Conservation (phyloP, 768 basidiomycete genomes). For the Boletus rex-veris region DNA sequence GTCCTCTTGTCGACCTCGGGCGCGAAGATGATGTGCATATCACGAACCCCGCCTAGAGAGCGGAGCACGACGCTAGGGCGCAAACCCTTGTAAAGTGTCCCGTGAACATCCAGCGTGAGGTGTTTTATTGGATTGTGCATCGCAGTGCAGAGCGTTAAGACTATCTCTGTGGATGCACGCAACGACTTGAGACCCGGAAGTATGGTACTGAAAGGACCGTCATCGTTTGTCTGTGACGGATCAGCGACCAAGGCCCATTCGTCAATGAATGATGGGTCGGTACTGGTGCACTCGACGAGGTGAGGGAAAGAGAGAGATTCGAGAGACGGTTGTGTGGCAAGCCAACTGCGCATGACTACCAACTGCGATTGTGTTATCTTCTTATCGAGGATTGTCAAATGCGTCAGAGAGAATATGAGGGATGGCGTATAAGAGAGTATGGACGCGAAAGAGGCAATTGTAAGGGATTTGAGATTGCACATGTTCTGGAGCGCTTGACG, state of each 20-base stretch:
- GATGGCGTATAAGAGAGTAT: conserved; percentile 18
- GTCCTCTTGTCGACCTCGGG: conserved; percentile 34
- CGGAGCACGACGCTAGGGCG: conserved; percentile 28
- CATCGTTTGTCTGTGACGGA: background rate
- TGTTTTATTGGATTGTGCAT: conserved; percentile 16
- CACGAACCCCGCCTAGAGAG: conserved; percentile 24
- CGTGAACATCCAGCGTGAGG: conserved; percentile 24
- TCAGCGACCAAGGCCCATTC: conserved; percentile 6
- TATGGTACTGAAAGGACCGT: background rate
- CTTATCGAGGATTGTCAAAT: conserved; percentile 28
- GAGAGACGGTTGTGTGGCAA: conserved; percentile 23
- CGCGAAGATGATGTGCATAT: conserved; percentile 29
- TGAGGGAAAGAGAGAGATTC: conserved; percentile 29
- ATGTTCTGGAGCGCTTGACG: conserved; percentile 28
- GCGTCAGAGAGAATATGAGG: conserved; percentile 22
- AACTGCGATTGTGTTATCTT: conserved; percentile 22
- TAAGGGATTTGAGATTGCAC: conserved; percentile 27
- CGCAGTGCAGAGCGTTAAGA: conserved; percentile 17
- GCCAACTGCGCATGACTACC: conserved; percentile 21
- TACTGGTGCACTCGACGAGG: conserved; percentile 13
- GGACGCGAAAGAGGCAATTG: conserved; percentile 23
- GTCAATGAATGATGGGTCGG: background rate
- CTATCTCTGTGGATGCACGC: conserved; percentile 26
- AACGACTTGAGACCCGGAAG: conserved; percentile 27
- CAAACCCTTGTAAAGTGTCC: conserved; percentile 29